phyloP scores from a whole-genome alignment of 108 stramenopile species.

The Skeletonema menzelii region DNA sequence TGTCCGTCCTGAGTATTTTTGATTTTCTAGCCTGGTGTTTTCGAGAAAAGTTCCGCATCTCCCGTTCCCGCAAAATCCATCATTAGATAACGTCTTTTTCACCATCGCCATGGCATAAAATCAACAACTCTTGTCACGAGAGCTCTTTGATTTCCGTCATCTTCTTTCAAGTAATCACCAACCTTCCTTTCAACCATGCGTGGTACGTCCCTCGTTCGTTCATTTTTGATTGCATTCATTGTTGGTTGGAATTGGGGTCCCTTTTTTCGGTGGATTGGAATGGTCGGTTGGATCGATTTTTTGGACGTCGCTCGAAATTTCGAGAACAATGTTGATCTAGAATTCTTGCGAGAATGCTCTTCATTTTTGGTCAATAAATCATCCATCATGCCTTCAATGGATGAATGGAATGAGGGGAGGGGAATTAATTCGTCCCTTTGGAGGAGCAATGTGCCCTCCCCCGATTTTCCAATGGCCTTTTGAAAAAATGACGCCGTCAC shows the following conservation, averaged over 20 bases:
- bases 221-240: neutral
- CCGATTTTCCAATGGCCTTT: neutral
- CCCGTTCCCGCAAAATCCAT: neutral
- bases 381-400: neutral
- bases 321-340: neutral
- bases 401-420: slow-evolving; percentile 2
- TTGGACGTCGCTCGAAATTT: neutral
- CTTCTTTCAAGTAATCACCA: neutral
- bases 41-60: neutral
- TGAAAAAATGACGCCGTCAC: neutral
- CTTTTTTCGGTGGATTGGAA: neutral
- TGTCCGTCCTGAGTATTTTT: too few relatives aligned
- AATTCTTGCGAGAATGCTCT: neutral
- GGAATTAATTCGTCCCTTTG: neutral
- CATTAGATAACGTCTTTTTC: too few relatives aligned
- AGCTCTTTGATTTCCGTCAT: neutral
- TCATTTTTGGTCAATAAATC: neutral
- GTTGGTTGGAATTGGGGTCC: neutral
- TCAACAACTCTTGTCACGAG: slow-evolving; percentile 3
- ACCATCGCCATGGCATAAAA: neutral
- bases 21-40: neutral
- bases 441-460: neutral
- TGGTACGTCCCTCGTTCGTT: slow-evolving; percentile 13
- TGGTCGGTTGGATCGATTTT: neutral
- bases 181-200: slow-evolving; percentile 27